Conservation (phyloP, 129 eudicot species). For the Saussurea involucrata region DNA sequence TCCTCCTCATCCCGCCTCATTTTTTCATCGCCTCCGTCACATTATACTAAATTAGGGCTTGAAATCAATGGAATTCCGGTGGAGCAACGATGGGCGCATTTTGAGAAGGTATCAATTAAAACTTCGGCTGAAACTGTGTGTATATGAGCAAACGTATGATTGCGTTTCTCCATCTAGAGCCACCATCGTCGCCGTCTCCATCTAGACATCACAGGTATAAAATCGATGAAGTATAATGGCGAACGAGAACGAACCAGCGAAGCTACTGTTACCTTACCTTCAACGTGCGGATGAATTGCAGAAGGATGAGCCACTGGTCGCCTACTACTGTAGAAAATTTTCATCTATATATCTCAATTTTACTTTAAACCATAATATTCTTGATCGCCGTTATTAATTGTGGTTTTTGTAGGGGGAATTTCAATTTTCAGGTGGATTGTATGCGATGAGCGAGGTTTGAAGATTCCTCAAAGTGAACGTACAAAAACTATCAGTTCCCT, state of each 20-base stretch:
- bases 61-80: no score
- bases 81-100: no score
- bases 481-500: constrained; percentile 74
- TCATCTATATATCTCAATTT: constrained; percentile 2
- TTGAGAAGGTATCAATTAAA: no score
- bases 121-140: no score
- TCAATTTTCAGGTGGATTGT: constrained; percentile 61
- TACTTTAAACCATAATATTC: constrained; percentile 28
- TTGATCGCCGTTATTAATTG: neutral
- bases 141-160: no score
- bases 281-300: constrained; percentile 99
- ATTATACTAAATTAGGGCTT: no score
- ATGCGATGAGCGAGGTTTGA: constrained; percentile 94
- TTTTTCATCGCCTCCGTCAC: no score
- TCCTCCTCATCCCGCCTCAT: no score
- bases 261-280: constrained; percentile 79
- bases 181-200: no score
- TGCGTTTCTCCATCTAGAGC: no score
- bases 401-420: neutral
- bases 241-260: constrained; percentile 86
- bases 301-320: constrained; percentile 96
- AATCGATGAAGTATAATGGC: no score
- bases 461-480: constrained; percentile 78
- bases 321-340: constrained; percentile 71
- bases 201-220: no score